Conservation (phyloP, 768 basidiomycete genomes). For the Mycena indigotica region DNA sequence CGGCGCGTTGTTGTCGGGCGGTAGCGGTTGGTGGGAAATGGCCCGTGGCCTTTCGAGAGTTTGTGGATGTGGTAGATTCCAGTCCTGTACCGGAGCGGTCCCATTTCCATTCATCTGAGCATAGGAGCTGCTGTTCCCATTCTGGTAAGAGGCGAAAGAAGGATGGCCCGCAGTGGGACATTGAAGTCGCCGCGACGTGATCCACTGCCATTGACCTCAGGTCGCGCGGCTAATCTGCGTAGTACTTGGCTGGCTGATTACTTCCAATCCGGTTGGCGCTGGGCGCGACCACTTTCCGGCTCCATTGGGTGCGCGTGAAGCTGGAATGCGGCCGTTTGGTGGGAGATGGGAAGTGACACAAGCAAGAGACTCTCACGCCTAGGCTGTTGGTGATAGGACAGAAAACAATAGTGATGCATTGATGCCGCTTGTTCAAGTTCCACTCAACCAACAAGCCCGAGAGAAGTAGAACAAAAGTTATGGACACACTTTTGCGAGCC, state of each 20-base stretch:
- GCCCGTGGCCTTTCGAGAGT: constrained; percentile 79
- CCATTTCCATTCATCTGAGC: constrained; percentile 32
- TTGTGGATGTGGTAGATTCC: constrained; percentile 52
- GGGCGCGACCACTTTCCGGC: constrained; percentile 43
- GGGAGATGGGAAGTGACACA: constrained; percentile 71
- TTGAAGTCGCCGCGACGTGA: constrained; percentile 43
- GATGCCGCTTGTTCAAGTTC: too few species aligned
- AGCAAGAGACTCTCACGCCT: constrained; percentile 73
- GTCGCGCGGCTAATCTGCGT: constrained; percentile 28
- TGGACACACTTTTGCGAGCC: too few species aligned
- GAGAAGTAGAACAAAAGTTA: too few species aligned
- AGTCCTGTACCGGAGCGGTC: constrained; percentile 43
- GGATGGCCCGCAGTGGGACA: constrained; percentile 57
- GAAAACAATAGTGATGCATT: too few species aligned
- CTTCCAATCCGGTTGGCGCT: too few species aligned
- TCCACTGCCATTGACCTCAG: constrained; percentile 26
- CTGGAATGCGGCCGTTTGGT: constrained; percentile 28
- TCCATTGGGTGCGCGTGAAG: constrained; percentile 24
- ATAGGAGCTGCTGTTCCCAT: constrained; percentile 39
- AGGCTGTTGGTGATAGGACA: too few species aligned
- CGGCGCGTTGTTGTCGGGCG: constrained; percentile 12
- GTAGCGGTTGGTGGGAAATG: constrained; percentile 30
- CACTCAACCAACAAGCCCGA: too few species aligned
- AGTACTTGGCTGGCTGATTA: constrained; percentile 41
- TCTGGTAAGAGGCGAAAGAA: constrained; percentile 52